Evolutionary conservation across 176 grass and related monocot species (phyloP).

Genomic region (Raddia guianensis): DNA sequence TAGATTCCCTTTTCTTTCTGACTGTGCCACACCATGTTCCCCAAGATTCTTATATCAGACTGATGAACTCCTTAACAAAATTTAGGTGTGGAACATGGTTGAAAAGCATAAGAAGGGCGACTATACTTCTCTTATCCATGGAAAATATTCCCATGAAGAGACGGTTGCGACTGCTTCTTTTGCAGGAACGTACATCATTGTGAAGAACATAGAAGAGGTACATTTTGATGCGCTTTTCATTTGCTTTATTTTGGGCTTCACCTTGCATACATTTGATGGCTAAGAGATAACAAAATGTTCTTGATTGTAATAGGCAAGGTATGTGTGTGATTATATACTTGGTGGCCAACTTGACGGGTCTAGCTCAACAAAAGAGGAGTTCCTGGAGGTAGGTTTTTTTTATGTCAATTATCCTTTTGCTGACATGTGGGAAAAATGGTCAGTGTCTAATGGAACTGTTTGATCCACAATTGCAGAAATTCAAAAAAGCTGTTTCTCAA

Average conservation of each 20-base stretch:
- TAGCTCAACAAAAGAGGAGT: constrained; percentile 86
- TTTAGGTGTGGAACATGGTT: constrained; percentile 96
- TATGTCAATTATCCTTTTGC: constrained; percentile 15
- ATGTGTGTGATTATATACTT: constrained; percentile 96
- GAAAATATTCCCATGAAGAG: constrained; percentile 96
- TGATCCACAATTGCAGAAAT: constrained; percentile 65
- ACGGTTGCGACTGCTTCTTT: constrained; percentile 96
- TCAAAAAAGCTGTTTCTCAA: constrained; percentile 77
- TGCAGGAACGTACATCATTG: constrained; percentile 87
- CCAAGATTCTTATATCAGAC: neutral
- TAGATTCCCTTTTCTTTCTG: neutral
- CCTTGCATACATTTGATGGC: neutral
- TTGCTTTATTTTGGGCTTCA: constrained; percentile 25
- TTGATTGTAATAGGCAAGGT: constrained; percentile 61
- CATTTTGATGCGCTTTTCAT: neutral
- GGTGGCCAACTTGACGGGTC: constrained; percentile 88
- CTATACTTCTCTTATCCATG: constrained; percentile 94
- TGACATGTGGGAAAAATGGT: constrained; percentile 15
- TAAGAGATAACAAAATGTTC: constrained; percentile 19
- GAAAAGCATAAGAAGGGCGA: constrained; percentile 99
- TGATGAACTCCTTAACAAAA: neutral
- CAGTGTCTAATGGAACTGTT: constrained; percentile 15
- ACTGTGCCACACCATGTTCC: neutral
- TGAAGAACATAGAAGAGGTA: constrained; percentile 94
- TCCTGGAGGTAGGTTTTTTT: constrained; percentile 66